Base-by-base conservation (phyloP, 148 eudicot genomes). In the Camellia lanceoleosa region DNA sequence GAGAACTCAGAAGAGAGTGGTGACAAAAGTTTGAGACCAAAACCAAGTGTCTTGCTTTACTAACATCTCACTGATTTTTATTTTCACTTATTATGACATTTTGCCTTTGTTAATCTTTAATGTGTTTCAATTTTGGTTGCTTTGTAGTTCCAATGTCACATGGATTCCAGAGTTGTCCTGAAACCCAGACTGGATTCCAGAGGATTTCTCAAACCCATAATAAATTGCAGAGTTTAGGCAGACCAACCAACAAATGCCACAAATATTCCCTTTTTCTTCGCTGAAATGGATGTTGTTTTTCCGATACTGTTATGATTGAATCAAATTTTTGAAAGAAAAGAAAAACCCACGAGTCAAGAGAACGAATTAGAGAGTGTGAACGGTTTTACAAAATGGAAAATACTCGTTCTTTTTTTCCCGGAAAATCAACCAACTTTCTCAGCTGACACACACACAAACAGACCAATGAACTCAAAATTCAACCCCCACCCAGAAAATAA, bases 391-490 rank as follows among this genome's bases (percentile, higher is more conserved):
- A 38, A 38, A 65, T 78, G 46, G 63, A 67, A 78, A 52, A 66
- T 30, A 42, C 19, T 42, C 66, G 10, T 11, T 42, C 66, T 13
- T 11, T 10, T 69, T 18, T 54, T 65, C 14, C 8, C 2, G 68
- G 49, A 64, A 66, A 11, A 52, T 55, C 69, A 73, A 80, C 80
- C 70, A 84, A 82, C 78, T 78, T 78, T 55, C 76, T 74, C 72
- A 85, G 80, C 78, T 85, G 86, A 83, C 77, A 9, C 15, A 7
- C 67, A 55, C 13, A 71, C 85, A 80, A 82, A 84, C 88, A 84
- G 86, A 80, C 85, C 80, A 74, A 82, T 59, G 74, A 78, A 86
- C 61, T 62, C 63, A 23, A 68, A 51, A 74, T n/a, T 63, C n/a
- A 14, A 38, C 38, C 38, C 38, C 38, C 38, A 30, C 38, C 38